These are phyloP conservation scores for Ceratobasidium sp. DNA, from an alignment of 1,284 basidiomycete genomes.

Conservation along the genomic window DNA sequence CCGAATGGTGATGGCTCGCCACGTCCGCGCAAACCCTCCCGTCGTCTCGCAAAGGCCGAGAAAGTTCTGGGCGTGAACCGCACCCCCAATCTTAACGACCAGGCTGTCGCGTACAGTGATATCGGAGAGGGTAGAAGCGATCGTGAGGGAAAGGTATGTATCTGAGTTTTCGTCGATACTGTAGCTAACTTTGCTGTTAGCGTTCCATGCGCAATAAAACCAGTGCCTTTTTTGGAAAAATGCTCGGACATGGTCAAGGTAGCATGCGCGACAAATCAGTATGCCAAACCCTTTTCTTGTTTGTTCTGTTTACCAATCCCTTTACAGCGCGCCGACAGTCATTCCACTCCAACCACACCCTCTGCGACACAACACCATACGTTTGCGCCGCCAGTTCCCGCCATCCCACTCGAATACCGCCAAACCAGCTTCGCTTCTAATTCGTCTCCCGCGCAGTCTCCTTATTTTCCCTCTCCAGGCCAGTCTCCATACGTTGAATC, in stretches of 20 bases:
- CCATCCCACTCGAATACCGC: slow-evolving; percentile 40
- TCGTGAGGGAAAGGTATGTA: slow-evolving; percentile 37
- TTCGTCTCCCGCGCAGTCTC: not conserved
- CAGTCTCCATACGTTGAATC: slow-evolving; percentile 1
- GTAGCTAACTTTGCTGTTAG: slow-evolving; percentile 53
- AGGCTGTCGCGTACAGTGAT: not conserved
- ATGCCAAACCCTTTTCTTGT: slow-evolving; percentile 51
- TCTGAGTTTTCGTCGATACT: not conserved
- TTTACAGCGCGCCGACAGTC: slow-evolving; percentile 19
- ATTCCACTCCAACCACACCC: slow-evolving; percentile 36
- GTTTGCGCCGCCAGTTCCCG: slow-evolving; percentile 36
- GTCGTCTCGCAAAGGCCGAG: slow-evolving; percentile 42
- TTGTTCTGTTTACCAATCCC: slow-evolving; percentile 34
- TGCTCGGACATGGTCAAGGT: slow-evolving; percentile 66
- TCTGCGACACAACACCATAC: slow-evolving; percentile 22
- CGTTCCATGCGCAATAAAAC: slow-evolving; percentile 77
- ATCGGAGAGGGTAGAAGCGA: slow-evolving; percentile 30
- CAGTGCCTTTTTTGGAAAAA: slow-evolving; percentile 78
- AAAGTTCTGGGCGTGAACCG: slow-evolving; percentile 40
- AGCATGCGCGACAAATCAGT: slow-evolving; percentile 75
- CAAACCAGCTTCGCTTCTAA: not conserved
- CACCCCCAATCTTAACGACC: slow-evolving; percentile 3
- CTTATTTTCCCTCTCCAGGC: not conserved
- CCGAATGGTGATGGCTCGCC: slow-evolving; percentile 3
- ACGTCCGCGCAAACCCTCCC: slow-evolving; percentile 1